Evolutionary conservation across 768 basidiomycete genomes (phyloP).

Genomic region (Tricholoma matsutake): DNA sequence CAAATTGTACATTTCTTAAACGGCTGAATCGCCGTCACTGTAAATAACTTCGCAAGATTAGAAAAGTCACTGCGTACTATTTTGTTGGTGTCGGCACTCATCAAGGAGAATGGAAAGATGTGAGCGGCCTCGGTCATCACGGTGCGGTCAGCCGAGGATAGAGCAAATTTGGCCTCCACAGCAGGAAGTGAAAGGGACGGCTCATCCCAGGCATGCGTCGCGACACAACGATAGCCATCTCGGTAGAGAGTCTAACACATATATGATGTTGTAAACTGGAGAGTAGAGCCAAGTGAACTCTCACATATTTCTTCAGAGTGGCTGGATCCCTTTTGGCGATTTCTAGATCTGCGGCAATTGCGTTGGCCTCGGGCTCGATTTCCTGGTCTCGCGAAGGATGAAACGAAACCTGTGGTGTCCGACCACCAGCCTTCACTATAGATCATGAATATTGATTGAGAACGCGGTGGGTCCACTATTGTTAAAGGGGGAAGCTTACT

Average conservation of each 20-base stretch:
- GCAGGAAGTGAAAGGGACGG: neutral
- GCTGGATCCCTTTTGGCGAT: neutral
- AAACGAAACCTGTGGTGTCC: neutral
- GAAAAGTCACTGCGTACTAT: neutral
- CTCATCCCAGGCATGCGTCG: neutral
- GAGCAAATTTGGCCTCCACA: neutral
- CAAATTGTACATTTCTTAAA: neutral
- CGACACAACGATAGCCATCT: neutral
- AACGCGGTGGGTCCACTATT: neutral
- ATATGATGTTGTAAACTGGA: neutral
- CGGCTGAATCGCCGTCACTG: neutral
- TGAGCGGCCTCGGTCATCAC: neutral
- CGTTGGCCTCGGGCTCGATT: neutral
- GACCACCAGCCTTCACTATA: neutral
- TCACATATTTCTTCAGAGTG: neutral
- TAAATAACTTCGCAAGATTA: neutral
- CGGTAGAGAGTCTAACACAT: neutral
- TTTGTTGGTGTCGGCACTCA: neutral
- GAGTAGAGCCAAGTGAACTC: neutral
- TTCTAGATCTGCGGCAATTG: neutral
- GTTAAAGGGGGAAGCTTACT: neutral
- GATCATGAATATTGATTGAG: neutral
- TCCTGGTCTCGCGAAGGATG: neutral
- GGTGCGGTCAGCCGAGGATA: neutral
- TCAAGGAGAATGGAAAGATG: slow-evolving; percentile 1